Percentiles rank a stretch among this genome's conserved stretches.
Conservation (phyloP, 2,329 filamentous ascomycete species). For the Coniochaeta pulveracea region DNA sequence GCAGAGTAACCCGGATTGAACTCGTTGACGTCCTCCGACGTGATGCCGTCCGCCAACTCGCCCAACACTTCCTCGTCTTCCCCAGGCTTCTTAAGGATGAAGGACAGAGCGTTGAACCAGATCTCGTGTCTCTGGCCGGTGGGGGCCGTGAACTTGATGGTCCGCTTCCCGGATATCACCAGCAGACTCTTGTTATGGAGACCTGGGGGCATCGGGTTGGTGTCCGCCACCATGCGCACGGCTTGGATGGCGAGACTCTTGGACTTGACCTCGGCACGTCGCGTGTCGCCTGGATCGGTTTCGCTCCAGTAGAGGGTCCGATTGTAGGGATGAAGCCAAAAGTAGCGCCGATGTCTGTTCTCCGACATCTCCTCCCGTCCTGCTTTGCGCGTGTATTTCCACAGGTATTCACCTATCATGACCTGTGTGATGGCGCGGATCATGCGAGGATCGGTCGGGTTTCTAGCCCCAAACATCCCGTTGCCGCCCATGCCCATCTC, state of each 20-base stretch:
- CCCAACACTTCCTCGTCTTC: conserved; percentile 53
- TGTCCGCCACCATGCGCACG: conserved; percentile 82
- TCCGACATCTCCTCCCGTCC: conserved; percentile 82
- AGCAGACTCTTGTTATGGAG: conserved; percentile 90
- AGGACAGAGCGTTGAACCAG: conserved; percentile 96
- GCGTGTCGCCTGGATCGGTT: conserved; percentile 68
- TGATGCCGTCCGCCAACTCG: conserved; percentile 44
- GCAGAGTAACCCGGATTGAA: conserved; percentile 60
- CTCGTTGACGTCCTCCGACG: conserved; percentile 57
- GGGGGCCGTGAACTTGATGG: conserved; percentile 86
- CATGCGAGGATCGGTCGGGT: conserved; percentile 86
- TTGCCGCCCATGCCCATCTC: conserved; percentile 39
- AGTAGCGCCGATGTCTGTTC: conserved; percentile 87
- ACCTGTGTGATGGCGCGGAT: conserved; percentile 98
- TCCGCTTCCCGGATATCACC: conserved; percentile 77
- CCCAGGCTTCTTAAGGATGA: conserved; percentile 70
- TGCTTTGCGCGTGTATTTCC: conserved; percentile 96
- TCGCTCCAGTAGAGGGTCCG: conserved; percentile 96
- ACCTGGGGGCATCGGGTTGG: conserved; percentile 90
- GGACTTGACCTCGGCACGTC: conserved; percentile 61
- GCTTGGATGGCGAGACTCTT: conserved; percentile 94
- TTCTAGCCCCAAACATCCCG: conserved; percentile 41
- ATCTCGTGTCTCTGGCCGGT: conserved; percentile 94
- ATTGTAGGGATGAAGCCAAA: conserved; percentile 98
- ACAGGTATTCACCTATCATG: conserved; percentile 98